Percentiles rank a stretch among this genome's conserved stretches.
These are phyloP conservation scores for Brassica juncea DNA, from an alignment of 345 rosid genomes.

Conservation along the genomic window DNA sequence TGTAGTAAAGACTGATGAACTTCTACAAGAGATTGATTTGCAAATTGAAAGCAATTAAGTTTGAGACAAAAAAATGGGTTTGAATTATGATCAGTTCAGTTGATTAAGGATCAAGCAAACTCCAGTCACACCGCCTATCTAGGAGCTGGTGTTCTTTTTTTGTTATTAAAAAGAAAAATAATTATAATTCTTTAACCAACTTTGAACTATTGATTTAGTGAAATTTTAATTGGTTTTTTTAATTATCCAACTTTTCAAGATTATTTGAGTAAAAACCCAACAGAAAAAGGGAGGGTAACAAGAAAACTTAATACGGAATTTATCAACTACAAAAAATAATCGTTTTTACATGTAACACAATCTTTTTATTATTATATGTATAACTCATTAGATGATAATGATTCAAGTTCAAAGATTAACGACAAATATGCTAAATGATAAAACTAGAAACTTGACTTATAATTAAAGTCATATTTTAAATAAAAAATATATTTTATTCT, in stretches of 20 bases:
- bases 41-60: background rate
- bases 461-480: background rate
- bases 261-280: background rate
- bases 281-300: background rate
- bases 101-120: background rate
- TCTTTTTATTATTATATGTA: too few species aligned
- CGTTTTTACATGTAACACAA: background rate
- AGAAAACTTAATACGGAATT: too few species aligned
- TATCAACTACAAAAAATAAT: too few species aligned
- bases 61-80: background rate
- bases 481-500: background rate
- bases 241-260: too few species aligned
- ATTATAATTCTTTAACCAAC: too few species aligned
- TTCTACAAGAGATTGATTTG: slow-evolving; percentile 16
- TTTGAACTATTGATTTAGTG: too few species aligned
- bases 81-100: background rate
- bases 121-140: too few species aligned
- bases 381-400: background rate
- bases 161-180: too few species aligned
- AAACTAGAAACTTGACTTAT: background rate
- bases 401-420: background rate
- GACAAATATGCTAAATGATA: background rate
- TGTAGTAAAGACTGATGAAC: slow-evolving; percentile 9
- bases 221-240: too few species aligned
- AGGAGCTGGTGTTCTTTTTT: too few species aligned